A percentile compares a stretch with the other conserved stretches of the same genome.
Evolutionary conservation across 306 rosid species (phyloP).

Genomic region (Pyrus betulifolia): DNA sequence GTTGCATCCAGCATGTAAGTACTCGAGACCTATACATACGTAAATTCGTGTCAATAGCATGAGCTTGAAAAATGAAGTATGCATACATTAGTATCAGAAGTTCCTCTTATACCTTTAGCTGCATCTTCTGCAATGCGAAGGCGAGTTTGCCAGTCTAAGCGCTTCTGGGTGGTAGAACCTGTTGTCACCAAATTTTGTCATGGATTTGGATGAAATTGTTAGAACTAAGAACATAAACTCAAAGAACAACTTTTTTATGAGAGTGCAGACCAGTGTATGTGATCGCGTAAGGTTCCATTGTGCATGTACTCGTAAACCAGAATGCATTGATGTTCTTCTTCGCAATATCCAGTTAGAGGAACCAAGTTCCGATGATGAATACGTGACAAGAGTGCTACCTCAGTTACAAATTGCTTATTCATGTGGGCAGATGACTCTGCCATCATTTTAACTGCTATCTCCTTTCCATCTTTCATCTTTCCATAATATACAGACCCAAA

Average conservation of each 20-base stretch:
- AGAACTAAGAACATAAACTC: slow-evolving; percentile 3
- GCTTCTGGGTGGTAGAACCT: slow-evolving; percentile 48
- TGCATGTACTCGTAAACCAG: slow-evolving; percentile 95
- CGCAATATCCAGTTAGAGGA: slow-evolving; percentile 89
- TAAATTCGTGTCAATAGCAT: slow-evolving; percentile 9
- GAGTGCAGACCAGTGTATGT: slow-evolving; percentile 57
- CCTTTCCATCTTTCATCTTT: slow-evolving; percentile 93
- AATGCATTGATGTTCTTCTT: slow-evolving; percentile 78
- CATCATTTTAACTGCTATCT: slow-evolving; percentile 95
- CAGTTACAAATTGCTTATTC: slow-evolving; percentile 77
- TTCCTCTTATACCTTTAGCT: slow-evolving; percentile 58
- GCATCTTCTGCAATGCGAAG: slow-evolving; percentile 92
- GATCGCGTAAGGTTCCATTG: slow-evolving; percentile 90
- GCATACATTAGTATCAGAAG: slow-evolving; percentile 6
- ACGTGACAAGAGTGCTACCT: slow-evolving; percentile 92
- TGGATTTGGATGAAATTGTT: not conserved
- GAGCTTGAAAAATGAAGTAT: slow-evolving; percentile 16
- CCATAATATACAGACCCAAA: slow-evolving; percentile 94
- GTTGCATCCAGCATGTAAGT: slow-evolving; percentile 94
- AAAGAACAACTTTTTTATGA: slow-evolving; percentile 1
- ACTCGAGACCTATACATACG: slow-evolving; percentile 69
- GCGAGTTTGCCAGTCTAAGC: slow-evolving; percentile 76
- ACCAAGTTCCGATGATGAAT: slow-evolving; percentile 98
- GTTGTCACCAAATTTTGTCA: slow-evolving; percentile 28
- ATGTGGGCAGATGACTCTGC: slow-evolving; percentile 70